phyloP scores from a whole-genome alignment of 805 yeast species.

The Candida anglica region DNA sequence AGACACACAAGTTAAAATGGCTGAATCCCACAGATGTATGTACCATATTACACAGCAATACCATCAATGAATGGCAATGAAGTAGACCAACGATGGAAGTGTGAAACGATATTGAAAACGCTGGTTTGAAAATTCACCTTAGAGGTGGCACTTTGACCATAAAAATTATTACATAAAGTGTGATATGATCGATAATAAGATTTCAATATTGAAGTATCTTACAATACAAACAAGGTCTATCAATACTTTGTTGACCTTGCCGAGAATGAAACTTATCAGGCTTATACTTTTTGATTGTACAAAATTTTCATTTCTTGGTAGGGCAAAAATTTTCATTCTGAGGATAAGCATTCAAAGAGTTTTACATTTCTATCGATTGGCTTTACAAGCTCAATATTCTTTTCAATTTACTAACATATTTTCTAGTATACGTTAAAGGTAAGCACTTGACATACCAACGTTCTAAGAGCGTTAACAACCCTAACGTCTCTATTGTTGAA shows the following conservation, averaged over 20 bases:
- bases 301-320: too few species aligned
- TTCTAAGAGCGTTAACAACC: slow-evolving; percentile 97
- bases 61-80: slow-evolving; percentile 1
- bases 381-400: slow-evolving; percentile 1
- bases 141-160: not conserved
- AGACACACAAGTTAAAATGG: slow-evolving; percentile 51
- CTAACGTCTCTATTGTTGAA: slow-evolving; percentile 94
- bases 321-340: too few species aligned
- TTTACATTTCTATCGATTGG: not conserved
- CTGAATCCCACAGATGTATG: slow-evolving; percentile 98
- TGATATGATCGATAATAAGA: too few species aligned
- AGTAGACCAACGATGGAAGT: too few species aligned
- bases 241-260: too few species aligned
- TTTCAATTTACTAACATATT: slow-evolving; percentile 27
- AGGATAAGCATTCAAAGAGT: too few species aligned
- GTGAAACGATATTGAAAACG: too few species aligned
- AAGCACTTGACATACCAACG: slow-evolving; percentile 99
- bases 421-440: slow-evolving; percentile 97
- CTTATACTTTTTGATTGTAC: too few species aligned
- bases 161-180: too few species aligned
- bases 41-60: slow-evolving; percentile 28
- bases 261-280: too few species aligned
- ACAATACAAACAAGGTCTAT: too few species aligned
- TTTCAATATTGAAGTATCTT: too few species aligned
- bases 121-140: slow-evolving; percentile 4